Base-by-base conservation (phyloP, 352 stramenopile species). In the Globisporangium rhizosaccharum region DNA sequence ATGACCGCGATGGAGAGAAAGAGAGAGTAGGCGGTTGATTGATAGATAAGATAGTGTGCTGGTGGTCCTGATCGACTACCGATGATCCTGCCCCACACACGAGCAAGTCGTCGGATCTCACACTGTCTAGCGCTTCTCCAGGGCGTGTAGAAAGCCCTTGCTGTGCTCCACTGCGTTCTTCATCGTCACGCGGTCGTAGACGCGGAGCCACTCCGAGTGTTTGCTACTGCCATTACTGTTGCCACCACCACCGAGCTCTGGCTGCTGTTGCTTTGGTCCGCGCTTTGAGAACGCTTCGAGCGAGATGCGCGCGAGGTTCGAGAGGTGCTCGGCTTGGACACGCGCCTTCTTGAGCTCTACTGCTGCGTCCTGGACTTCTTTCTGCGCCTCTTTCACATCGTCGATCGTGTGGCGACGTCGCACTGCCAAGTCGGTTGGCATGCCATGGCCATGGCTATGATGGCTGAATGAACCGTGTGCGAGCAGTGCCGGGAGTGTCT, bases 381-480 rank as follows among this genome's bases (percentile, higher is more conserved):
- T 91, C 53, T 92, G 76, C 0, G 79, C 81, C 8, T 80, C 73
- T 49, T 90, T 87, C 23, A 90, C 81, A 26, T 92, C 82, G 51
- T 92, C 85, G 55, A 86, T 83, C 25, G 85, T 91, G 58, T 92
- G 85, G 30, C 85, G 85, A 59, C 83, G 81, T 11, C 85, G 85
- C 28, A 83, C 66, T 9, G 58, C 65, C 11, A 90, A 65, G 20
- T 94, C 79, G 2, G 63, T 77, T 0, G 75, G 67, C n/a, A 86
- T 53, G 17, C 53, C 51, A 20, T 85, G 44, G 28, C 67, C 45
- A 20, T 57, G 46, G 36, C 65, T 62, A 33, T 65, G 64, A 23
- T 52, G 49, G 47, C n/a, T 49, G 28, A 53, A 54, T 14, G 48
- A 36, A 5, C 33, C 33, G 37, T 58, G 53, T 17, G 72, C 9